Evolutionary conservation across 2,329 filamentous ascomycete genomes (phyloP).

Genomic region (Fusarium globosum): DNA sequence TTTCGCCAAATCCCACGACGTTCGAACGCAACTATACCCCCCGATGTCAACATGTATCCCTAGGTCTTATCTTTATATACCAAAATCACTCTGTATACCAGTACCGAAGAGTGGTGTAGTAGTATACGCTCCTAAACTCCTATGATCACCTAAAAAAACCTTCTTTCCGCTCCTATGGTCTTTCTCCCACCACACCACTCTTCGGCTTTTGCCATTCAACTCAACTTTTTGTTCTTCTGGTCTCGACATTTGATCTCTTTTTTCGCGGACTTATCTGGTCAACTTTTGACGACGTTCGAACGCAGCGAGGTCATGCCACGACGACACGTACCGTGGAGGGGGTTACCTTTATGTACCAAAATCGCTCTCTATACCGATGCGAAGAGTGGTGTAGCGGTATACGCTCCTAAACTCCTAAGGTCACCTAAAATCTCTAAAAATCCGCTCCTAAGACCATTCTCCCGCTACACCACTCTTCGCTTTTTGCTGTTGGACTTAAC

Average conservation of each 20-base stretch:
- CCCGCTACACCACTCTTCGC: background rate
- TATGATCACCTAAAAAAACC: background rate
- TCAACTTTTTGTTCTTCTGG: background rate
- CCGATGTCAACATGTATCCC: too few relatives aligned
- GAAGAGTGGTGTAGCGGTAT: constrained; percentile 5
- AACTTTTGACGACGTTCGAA: background rate
- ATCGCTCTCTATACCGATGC: background rate
- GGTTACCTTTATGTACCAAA: background rate
- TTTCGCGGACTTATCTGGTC: background rate
- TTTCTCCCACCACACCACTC: background rate
- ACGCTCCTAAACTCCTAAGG: background rate
- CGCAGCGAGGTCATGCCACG: background rate
- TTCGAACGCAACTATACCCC: too few relatives aligned
- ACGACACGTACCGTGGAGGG: background rate
- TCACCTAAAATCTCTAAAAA: background rate
- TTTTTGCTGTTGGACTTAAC: too few relatives aligned
- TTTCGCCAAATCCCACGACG: too few relatives aligned
- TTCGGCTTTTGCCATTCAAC: background rate
- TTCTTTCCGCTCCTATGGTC: background rate
- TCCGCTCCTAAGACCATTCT: background rate
- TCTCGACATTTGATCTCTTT: background rate
- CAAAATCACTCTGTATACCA: too few relatives aligned
- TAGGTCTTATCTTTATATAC: too few relatives aligned
- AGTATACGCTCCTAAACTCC: background rate
- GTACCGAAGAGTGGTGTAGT: constrained; percentile 4